A percentile compares a stretch with the other conserved stretches of the same genome.
phyloP scores from a whole-genome alignment of 495 filamentous ascomycete genomes.

The Pyrenula aspistea region DNA sequence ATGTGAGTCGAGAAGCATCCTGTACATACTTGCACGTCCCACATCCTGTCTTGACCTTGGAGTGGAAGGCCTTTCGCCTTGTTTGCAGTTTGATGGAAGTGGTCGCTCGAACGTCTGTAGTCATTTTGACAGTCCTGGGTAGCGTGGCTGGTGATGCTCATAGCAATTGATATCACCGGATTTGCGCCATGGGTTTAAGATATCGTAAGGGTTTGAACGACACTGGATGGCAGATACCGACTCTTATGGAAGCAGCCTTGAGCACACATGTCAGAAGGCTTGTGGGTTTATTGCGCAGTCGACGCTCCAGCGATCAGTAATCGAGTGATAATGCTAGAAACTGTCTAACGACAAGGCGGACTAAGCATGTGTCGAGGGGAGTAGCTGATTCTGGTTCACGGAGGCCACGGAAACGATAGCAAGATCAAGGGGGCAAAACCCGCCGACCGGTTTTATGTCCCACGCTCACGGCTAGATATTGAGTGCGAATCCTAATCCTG shows the following conservation, averaged over 20 bases:
- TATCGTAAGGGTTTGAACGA: background rate
- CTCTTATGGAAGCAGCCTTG: background rate
- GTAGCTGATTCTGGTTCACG: too few relatives aligned
- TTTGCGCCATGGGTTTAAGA: background rate
- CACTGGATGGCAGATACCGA: background rate
- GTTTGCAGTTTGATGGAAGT: background rate
- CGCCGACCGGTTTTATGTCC: background rate
- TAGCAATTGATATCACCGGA: background rate
- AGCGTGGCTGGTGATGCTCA: background rate
- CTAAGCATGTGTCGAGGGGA: too few relatives aligned
- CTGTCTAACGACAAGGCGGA: background rate
- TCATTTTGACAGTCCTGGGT: background rate
- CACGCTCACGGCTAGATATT: background rate
- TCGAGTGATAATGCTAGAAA: background rate
- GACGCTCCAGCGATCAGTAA: background rate
- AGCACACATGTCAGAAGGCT: background rate
- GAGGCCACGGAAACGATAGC: background rate
- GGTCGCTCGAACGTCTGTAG: background rate
- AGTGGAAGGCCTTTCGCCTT: constrained; percentile 9
- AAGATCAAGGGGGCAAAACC: background rate
- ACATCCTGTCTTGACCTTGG: constrained; percentile 23
- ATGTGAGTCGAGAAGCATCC: background rate
- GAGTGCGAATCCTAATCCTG: background rate
- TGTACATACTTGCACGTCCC: background rate
- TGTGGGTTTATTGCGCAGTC: background rate